Evolutionary conservation across 2,329 filamentous ascomycete species (phyloP).

Genomic region (Neophaeococcomyces mojaviensis): DNA sequence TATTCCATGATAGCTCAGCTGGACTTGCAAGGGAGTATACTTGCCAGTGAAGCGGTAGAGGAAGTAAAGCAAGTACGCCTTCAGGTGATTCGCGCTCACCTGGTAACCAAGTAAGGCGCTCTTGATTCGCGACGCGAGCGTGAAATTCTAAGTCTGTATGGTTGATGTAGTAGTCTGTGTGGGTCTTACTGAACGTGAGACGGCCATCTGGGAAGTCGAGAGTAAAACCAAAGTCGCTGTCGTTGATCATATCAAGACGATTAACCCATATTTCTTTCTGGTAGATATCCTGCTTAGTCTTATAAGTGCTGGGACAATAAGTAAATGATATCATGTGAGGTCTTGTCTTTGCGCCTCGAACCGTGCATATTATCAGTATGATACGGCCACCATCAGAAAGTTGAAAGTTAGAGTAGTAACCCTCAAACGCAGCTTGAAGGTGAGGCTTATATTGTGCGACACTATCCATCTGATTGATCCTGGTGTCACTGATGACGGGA

Average conservation of each 20-base stretch:
- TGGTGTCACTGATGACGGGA: too few relatives aligned
- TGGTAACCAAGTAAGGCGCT: not conserved
- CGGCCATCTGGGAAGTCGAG: not conserved
- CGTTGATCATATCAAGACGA: not conserved
- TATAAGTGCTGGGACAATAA: not conserved
- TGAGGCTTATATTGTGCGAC: conserved; percentile 3
- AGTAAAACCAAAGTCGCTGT: not conserved
- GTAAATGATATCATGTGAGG: conserved; percentile 10
- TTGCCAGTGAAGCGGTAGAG: conserved; percentile 7
- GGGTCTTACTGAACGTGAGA: not conserved
- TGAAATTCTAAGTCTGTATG: not conserved
- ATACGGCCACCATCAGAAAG: not conserved
- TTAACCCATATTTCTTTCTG: conserved; percentile 4
- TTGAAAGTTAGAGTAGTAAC: conserved; percentile 7
- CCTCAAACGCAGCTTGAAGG: conserved; percentile 1
- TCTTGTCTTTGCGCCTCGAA: not conserved
- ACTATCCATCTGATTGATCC: too few relatives aligned
- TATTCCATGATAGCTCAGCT: not conserved
- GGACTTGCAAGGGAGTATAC: conserved; percentile 6
- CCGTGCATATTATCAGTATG: conserved; percentile 3
- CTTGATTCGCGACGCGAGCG: too few relatives aligned
- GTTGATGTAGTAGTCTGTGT: not conserved
- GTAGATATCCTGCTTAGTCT: not conserved
- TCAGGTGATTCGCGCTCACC: not conserved
- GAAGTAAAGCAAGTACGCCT: not conserved